These are phyloP conservation scores for Golovinomyces cichoracearum DNA, from an alignment of 2,329 filamentous ascomycete species.

Conservation along the genomic window DNA sequence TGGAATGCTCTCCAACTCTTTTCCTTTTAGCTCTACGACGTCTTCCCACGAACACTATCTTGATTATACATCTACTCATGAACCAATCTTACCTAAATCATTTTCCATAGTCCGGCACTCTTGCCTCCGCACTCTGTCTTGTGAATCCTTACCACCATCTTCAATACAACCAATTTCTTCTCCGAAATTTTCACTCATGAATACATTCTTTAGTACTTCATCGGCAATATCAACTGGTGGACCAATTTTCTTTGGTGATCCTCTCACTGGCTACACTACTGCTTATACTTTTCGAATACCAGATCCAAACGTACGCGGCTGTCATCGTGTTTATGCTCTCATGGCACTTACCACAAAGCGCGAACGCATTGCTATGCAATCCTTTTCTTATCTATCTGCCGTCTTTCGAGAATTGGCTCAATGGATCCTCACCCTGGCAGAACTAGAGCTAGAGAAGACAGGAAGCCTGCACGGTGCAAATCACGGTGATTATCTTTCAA, in stretches of 20 bases:
- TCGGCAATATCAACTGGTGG: constrained; percentile 27
- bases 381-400: constrained; percentile 33
- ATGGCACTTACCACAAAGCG: constrained; percentile 38
- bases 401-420: constrained; percentile 37
- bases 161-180: constrained; percentile 18
- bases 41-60: constrained; percentile 34
- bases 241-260: constrained; percentile 43
- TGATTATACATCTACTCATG: constrained; percentile 42
- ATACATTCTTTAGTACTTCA: constrained; percentile 17
- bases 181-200: constrained; percentile 19
- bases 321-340: constrained; percentile 43
- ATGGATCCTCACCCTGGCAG: constrained; percentile 40
- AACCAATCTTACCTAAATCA: constrained; percentile 32
- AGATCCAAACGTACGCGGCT: constrained; percentile 38
- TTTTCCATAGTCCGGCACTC: constrained; percentile 42
- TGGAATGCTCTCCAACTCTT: constrained; percentile 11
- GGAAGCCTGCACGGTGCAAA: constrained; percentile 4
- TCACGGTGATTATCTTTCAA: constrained; percentile 7
- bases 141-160: constrained; percentile 34
- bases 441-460: constrained; percentile 29
- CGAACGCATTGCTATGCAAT: constrained; percentile 38
- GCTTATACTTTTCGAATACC: constrained; percentile 46
- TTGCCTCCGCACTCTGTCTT: constrained; percentile 38
- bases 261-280: constrained; percentile 38
- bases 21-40: constrained; percentile 21